Conservation (phyloP, 2,329 filamentous ascomycete genomes). For the Sarocladium kiliense region DNA sequence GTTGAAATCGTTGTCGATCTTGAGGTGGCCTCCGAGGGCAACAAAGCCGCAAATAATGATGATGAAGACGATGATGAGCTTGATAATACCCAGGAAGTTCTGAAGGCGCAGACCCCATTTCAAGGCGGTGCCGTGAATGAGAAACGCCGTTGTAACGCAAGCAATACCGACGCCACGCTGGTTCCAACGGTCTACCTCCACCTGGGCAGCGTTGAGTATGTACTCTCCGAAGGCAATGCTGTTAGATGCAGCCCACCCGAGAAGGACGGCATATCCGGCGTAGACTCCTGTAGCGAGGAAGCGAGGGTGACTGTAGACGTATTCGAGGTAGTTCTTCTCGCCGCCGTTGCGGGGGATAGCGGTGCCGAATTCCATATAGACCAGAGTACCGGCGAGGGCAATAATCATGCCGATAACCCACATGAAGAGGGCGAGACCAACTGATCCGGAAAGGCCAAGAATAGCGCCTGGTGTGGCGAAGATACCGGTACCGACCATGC, state of each 20-base stretch:
- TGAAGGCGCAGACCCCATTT: slow-evolving; percentile 64
- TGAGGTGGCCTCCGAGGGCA: slow-evolving; percentile 55
- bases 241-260: slow-evolving; percentile 62
- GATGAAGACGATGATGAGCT: slow-evolving; percentile 57
- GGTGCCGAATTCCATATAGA: slow-evolving; percentile 62
- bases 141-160: slow-evolving; percentile 58
- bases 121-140: slow-evolving; percentile 59
- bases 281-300: slow-evolving; percentile 58
- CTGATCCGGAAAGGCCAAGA: slow-evolving; percentile 49
- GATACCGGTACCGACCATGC: slow-evolving; percentile 62
- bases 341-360: slow-evolving; percentile 59
- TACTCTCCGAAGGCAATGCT: slow-evolving; percentile 67
- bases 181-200: slow-evolving; percentile 62
- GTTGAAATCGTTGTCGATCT: slow-evolving; percentile 46
- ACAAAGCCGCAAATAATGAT: slow-evolving; percentile 43
- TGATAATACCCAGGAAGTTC: slow-evolving; percentile 60
- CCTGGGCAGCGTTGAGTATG: slow-evolving; percentile 58
- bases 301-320: slow-evolving; percentile 53
- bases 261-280: slow-evolving; percentile 54
- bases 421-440: slow-evolving; percentile 56
- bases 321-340: slow-evolving; percentile 65
- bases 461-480: slow-evolving; percentile 58
- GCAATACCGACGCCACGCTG: slow-evolving; percentile 61
- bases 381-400: slow-evolving; percentile 53
- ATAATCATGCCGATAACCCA: slow-evolving; percentile 60